Evolutionary conservation across 164 flowering plant species (phyloP).

Genomic region (Berberis thunbergii): DNA sequence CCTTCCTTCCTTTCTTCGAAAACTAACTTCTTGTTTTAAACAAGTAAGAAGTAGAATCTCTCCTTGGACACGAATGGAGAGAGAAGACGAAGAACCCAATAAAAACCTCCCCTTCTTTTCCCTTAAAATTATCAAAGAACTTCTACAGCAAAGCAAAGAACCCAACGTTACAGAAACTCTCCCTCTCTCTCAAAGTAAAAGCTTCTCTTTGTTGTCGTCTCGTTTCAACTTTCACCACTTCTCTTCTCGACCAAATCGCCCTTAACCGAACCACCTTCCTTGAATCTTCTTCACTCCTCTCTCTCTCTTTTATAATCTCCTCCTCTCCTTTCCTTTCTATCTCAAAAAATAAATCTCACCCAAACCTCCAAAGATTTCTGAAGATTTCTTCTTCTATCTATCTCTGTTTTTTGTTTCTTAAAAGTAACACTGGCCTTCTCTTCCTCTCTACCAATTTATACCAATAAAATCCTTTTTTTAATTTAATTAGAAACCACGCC

Average conservation of each 20-base stretch:
- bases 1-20: neutral
- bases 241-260: slow-evolving; percentile 17
- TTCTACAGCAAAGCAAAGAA: no score
- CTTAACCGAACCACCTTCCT: neutral
- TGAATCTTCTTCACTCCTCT: neutral
- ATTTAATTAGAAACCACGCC: slow-evolving; percentile 10
- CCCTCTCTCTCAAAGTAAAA: neutral
- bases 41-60: no score
- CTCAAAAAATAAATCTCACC: neutral
- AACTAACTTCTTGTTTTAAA: neutral
- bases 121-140: no score
- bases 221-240: slow-evolving; percentile 2
- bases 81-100: no score
- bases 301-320: neutral
- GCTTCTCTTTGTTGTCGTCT: slow-evolving; percentile 9
- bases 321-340: neutral
- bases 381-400: no score
- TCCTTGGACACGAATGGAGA: no score
- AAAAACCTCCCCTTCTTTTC: no score
- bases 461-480: neutral
- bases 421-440: no score
- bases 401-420: no score
- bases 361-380: no score
- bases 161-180: neutral
- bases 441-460: neutral